Evolutionary conservation across 208 protist species (phyloP).

Genomic region (Angomonas ambiguus): DNA sequence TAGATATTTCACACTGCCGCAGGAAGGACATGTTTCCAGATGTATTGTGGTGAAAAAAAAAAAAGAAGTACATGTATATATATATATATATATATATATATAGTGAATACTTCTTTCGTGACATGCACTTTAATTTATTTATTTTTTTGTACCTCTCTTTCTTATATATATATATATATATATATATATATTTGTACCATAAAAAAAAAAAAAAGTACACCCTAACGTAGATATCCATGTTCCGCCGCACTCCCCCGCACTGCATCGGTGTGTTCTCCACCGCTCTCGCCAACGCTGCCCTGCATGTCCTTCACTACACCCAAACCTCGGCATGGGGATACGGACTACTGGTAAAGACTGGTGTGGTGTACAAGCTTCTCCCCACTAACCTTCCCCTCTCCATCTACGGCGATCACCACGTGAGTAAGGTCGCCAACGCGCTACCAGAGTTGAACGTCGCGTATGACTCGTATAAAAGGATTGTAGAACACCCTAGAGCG

Average conservation of each 20-base stretch:
- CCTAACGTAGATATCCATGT: conserved; percentile 29
- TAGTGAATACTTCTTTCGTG: too few relatives aligned
- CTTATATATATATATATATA: too few relatives aligned
- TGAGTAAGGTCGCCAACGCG: conserved; percentile 52
- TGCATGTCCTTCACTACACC: conserved; percentile 34
- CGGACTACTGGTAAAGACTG: conserved; percentile 45
- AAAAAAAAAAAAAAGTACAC: too few relatives aligned
- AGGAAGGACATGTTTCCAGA: too few relatives aligned
- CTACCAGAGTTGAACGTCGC: conserved; percentile 72
- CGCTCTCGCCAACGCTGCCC: conserved; percentile 40
- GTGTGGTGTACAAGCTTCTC: conserved; percentile 36
- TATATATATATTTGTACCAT: too few relatives aligned
- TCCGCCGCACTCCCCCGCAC: conserved; percentile 24
- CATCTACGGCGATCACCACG: conserved; percentile 79
- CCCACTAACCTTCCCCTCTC: conserved; percentile 39
- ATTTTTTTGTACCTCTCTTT: too few relatives aligned
- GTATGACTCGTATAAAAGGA: conserved; percentile 44
- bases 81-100: too few relatives aligned
- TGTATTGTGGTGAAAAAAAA: too few relatives aligned
- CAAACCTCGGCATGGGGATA: conserved; percentile 41
- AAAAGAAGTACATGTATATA: too few relatives aligned
- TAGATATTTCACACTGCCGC: too few relatives aligned
- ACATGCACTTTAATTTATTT: too few relatives aligned
- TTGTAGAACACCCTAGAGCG: conserved; percentile 67
- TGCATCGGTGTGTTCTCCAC: conserved; percentile 58